A percentile compares a stretch with the other conserved stretches of the same genome.
Evolutionary conservation across 2,329 filamentous ascomycete species (phyloP).

Genomic region (Apiospora pterosperma): DNA sequence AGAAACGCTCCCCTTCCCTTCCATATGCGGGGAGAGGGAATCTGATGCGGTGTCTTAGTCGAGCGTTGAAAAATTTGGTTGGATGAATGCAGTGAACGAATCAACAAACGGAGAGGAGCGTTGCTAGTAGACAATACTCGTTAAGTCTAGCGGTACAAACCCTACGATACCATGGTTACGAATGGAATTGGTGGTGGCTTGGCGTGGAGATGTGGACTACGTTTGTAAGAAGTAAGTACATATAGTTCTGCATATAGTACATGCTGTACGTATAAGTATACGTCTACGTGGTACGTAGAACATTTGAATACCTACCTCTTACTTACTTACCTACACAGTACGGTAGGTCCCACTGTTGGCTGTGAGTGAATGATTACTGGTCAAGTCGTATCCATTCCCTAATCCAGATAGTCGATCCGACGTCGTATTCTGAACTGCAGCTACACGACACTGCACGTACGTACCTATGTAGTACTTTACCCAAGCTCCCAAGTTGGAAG

Average conservation of each 20-base stretch:
- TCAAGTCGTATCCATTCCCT: neutral
- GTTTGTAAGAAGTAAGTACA: too few species aligned
- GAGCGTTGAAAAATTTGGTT: neutral
- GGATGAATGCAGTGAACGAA: neutral
- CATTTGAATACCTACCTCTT: too few species aligned
- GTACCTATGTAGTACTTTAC: too few species aligned
- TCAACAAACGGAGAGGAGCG: neutral
- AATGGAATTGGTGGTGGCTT: too few species aligned
- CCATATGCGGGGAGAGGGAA: neutral
- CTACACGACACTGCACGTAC: neutral
- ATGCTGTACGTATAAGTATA: too few species aligned
- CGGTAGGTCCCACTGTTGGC: neutral
- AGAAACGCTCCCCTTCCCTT: too few species aligned
- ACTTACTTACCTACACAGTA: too few species aligned
- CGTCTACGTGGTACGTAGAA: too few species aligned
- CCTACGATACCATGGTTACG: too few species aligned
- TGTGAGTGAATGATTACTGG: neutral
- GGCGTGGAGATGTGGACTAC: too few species aligned
- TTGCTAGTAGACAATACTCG: neutral
- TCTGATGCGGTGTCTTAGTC: neutral
- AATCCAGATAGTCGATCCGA: constrained; percentile 1
- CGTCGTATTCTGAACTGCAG: neutral
- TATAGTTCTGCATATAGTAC: too few species aligned
- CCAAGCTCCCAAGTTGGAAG: neutral
- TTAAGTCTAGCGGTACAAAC: too few species aligned